These are phyloP conservation scores for Hymenotorrendiella dingleyae DNA, from an alignment of 2,329 filamentous ascomycete genomes.

Conservation along the genomic window DNA sequence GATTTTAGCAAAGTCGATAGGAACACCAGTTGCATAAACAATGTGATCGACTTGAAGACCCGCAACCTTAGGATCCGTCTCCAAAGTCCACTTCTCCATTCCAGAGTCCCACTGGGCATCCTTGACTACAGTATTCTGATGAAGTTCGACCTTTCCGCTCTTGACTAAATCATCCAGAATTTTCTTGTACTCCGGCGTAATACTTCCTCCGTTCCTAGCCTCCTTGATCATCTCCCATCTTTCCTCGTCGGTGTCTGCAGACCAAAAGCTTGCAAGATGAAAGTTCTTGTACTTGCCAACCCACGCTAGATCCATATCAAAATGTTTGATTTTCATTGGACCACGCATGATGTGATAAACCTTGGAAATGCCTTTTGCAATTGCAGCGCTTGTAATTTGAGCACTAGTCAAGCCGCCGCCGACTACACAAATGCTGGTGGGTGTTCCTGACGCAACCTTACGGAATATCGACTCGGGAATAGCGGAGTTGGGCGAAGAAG, in stretches of 20 bases:
- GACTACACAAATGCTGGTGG: conserved; percentile 64
- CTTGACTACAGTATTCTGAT: conserved; percentile 33
- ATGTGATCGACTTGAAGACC: conserved; percentile 41
- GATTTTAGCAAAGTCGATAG: conserved; percentile 54
- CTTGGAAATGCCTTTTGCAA: conserved; percentile 58
- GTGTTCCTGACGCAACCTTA: conserved; percentile 43
- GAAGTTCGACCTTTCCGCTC: conserved; percentile 10
- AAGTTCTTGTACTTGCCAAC: conserved; percentile 78
- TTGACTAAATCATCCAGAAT: conserved; percentile 13
- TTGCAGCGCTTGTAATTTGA: conserved; percentile 62
- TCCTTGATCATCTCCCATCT: conserved; percentile 58
- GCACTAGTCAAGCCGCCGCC: conserved; percentile 73
- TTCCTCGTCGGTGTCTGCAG: conserved; percentile 64
- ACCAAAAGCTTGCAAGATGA: conserved; percentile 72
- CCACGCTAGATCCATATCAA: conserved; percentile 72
- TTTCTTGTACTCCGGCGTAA: conserved; percentile 47
- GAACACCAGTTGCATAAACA: conserved; percentile 58
- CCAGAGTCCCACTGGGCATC: conserved; percentile 44
- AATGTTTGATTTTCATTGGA: conserved; percentile 58
- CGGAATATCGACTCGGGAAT: conserved; percentile 35
- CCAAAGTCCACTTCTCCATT: conserved; percentile 44
- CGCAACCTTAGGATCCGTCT: conserved; percentile 45
- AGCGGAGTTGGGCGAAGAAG: neutral
- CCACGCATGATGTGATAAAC: conserved; percentile 67
- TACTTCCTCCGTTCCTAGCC: conserved; percentile 70